Conservation (phyloP, 768 basidiomycete species). For the Pisolithus sp. region DNA sequence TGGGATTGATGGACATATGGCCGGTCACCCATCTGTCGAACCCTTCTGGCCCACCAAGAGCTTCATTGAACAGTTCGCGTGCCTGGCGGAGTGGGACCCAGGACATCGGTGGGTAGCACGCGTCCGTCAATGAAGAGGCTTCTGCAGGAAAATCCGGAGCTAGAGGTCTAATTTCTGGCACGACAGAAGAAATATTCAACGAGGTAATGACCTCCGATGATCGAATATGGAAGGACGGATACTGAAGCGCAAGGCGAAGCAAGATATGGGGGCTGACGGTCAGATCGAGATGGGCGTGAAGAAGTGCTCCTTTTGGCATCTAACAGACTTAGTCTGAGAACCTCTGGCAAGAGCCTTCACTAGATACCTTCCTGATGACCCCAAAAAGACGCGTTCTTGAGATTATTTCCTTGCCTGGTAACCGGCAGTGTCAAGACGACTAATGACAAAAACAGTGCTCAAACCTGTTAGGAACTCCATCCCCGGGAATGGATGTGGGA, state of each 20-base stretch:
- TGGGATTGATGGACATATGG: constrained; percentile 60
- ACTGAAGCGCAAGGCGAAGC: constrained; percentile 46
- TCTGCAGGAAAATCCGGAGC: constrained; percentile 20
- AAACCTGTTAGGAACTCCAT: constrained; percentile 73
- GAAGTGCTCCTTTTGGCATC: constrained; percentile 78
- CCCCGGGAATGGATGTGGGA: constrained; percentile 64
- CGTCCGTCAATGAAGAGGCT: constrained; percentile 28
- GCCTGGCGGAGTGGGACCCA: constrained; percentile 57
- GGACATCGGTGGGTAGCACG: constrained; percentile 34
- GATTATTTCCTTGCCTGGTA: constrained; percentile 48
- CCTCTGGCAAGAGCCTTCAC: not conserved
- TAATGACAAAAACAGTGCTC: not conserved
- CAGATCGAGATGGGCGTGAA: constrained; percentile 74
- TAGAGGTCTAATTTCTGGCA: constrained; percentile 51
- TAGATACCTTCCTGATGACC: constrained; percentile 50
- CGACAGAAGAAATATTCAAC: constrained; percentile 33
- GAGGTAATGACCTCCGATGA: constrained; percentile 34
- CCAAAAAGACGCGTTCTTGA: constrained; percentile 55
- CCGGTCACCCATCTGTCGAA: constrained; percentile 65
- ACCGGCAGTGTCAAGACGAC: not conserved
- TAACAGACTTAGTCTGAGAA: constrained; percentile 15
- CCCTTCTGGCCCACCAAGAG: constrained; percentile 53
- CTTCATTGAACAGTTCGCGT: constrained; percentile 42
- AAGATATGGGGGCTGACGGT: constrained; percentile 53
- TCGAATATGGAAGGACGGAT: constrained; percentile 58